A percentile compares a stretch with the other conserved stretches of the same genome.
These are phyloP conservation scores for Juglanconis juglandina DNA, from an alignment of 2,329 filamentous ascomycete species.

Conservation along the genomic window DNA sequence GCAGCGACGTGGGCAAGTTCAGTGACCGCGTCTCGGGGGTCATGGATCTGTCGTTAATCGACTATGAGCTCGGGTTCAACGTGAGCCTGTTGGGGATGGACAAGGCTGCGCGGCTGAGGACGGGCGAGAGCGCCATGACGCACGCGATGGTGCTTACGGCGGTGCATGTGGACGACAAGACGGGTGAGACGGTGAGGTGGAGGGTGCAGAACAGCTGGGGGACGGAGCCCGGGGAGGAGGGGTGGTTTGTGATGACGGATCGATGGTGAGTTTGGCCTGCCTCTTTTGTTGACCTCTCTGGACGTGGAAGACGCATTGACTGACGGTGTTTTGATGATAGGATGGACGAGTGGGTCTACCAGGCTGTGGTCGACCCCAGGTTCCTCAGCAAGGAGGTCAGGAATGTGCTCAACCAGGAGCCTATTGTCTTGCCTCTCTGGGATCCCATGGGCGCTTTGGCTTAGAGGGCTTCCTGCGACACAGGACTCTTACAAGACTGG, in stretches of 20 bases:
- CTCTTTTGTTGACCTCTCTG: neutral
- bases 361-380: slow-evolving; percentile 76
- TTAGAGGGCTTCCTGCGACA: slow-evolving; percentile 29
- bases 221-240: slow-evolving; percentile 64
- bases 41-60: slow-evolving; percentile 74
- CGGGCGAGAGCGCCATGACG: slow-evolving; percentile 79
- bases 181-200: slow-evolving; percentile 69
- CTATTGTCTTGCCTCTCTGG: slow-evolving; percentile 71
- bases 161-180: slow-evolving; percentile 68
- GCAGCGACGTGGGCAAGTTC: slow-evolving; percentile 82
- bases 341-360: slow-evolving; percentile 78
- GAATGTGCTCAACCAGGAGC: slow-evolving; percentile 67
- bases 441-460: slow-evolving; percentile 77
- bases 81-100: slow-evolving; percentile 67
- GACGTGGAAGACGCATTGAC: no score
- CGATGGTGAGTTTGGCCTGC: slow-evolving; percentile 42
- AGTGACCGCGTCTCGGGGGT: slow-evolving; percentile 65
- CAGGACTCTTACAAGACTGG: neutral
- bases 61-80: slow-evolving; percentile 84
- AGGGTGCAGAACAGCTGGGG: slow-evolving; percentile 87
- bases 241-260: slow-evolving; percentile 89
- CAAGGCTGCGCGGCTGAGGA: slow-evolving; percentile 71
- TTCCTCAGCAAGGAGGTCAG: slow-evolving; percentile 63
- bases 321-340: neutral
- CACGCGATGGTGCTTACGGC: slow-evolving; percentile 90